Base-by-base conservation (phyloP, 1,139 yeast genomes). In the Oligophagozyma castellii region DNA sequence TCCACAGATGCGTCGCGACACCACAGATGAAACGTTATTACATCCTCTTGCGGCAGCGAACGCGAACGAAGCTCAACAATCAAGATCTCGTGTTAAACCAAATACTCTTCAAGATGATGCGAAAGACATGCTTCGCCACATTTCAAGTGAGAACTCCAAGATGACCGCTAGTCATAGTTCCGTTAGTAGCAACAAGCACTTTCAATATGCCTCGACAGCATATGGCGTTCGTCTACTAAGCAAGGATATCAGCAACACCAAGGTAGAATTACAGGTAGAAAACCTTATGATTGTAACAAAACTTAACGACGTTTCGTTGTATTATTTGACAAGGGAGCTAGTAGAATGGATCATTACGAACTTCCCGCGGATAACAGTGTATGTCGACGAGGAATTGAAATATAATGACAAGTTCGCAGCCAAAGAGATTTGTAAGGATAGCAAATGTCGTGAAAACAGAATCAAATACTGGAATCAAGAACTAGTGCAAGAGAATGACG, bases 161-260 rank as follows among this genome's bases (percentile, higher is more conserved):
- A 29, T 16, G 22, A 20, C 27, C 12, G 19, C 24, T 13, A 29
- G 26, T 19, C 13, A 26, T 7, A 16, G 33, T 29, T 20, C 29
- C 22, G 14, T 29, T 28, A 28, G 32, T 7, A 35, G 37, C 14
- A 66, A 65, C 35, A 71, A 81, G 1, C 89, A 78, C 51, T 72
- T 79, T 5, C 78, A 76, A 44, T 56, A 75, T 42, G 81, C 89
- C 3, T 79, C 81, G 44, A 79, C 93, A 2, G 93, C 93, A 3
- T 79, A 81, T 42, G 92, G 89, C 2, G 93, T 81, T 2, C 63
- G 94, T 27, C 67, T 77, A 61, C 60, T 81, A 36, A 83, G 89
- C 13, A 74, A 75, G 39, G 79, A 77, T 48, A 59, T 81, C 24
- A 68, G 77, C 27, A 69, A 72, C 41, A 84, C 93, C 4, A 73